A percentile compares a stretch with the other conserved stretches of the same genome.
Conservation (phyloP, 2,329 filamentous ascomycete species). For the Shiraia sp. region DNA sequence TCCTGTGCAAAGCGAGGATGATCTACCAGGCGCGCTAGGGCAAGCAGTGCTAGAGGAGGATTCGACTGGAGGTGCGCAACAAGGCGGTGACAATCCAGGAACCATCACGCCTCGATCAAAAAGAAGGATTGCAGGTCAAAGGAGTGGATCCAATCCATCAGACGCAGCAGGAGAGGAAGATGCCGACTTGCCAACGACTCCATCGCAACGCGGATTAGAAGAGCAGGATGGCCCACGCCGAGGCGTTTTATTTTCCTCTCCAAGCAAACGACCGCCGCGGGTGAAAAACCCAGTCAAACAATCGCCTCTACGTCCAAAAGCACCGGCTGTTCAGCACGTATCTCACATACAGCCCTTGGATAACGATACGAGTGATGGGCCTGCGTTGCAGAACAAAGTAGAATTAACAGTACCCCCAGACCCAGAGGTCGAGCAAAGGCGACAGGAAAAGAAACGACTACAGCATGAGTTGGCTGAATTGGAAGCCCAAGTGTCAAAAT, state of each 20-base stretch:
- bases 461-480: conserved; percentile 34
- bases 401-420: conserved; percentile 15
- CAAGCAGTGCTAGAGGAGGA: conserved; percentile 2
- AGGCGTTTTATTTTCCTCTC: conserved; percentile 34
- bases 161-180: conserved; percentile 14
- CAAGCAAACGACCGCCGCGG: conserved; percentile 34
- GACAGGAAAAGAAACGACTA: conserved; percentile 34
- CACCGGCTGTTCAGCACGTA: conserved; percentile 17
- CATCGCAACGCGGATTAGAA: conserved; percentile 16
- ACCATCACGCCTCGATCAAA: conserved; percentile 15
- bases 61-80: conserved; percentile 4
- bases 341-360: conserved; percentile 12
- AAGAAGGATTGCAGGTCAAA: conserved; percentile 2
- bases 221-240: conserved; percentile 25
- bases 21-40: conserved; percentile 1
- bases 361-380: conserved; percentile 7
- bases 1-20: conserved; percentile 20
- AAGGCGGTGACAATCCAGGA: neutral
- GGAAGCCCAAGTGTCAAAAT: conserved; percentile 37
- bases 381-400: conserved; percentile 3
- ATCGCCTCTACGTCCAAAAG: conserved; percentile 16
- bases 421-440: conserved; percentile 31
- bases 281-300: conserved; percentile 15
- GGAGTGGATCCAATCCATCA: neutral
- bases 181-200: conserved; percentile 24